Base-by-base conservation (phyloP, 495 filamentous ascomycete species). In the Tetracladium marchalianum region DNA sequence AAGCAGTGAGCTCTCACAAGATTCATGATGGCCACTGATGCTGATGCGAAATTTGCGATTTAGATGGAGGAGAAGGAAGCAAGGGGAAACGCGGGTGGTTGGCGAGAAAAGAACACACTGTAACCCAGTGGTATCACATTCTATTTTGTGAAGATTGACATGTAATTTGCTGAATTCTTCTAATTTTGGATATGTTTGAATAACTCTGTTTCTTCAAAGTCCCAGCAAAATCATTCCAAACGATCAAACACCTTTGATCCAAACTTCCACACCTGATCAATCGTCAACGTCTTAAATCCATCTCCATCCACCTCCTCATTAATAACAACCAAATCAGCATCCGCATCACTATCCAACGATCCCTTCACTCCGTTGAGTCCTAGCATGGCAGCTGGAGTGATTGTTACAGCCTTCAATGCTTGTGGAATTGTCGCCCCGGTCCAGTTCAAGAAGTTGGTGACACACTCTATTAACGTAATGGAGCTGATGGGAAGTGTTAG, bases 261-360 rank as follows among this genome's bases (percentile, higher is more conserved):
- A 57, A 83, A 80, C 63, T 89, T 89, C 82, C 82, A 89, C 22
- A 87, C 83, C 59, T 87, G 73, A 49, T 84, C 80, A 7, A 89
- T 70, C 34, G 63, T 69, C 57, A 89, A 62, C n/a, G 69, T 62
- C 49, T 56, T 62, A 61, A 43, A 66, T 51, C 63, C 69, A 15
- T 32, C 50, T 8, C 49, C 58, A 51, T 72, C 70, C 7, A 60
- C 57, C 31, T 58, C 64, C 55, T 84, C 77, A 9, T 72, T 75
- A 44, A 90, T 59, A 1, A 90, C 71, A 18, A 90, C 76, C 45
- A 93, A 57, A 64, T 93, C 87, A 1, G 86, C 87, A 71, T 93
- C 87, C 3, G 83, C 82, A 15, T 78, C 84, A 31, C 71, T 67
- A 1, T 75, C 71, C 44, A 93, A 60, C 1, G 61, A 69, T 0